A percentile compares a stretch with the other conserved stretches of the same genome.
phyloP scores from a whole-genome alignment of 768 basidiomycete genomes.

The Aureoboletus auriporus region DNA sequence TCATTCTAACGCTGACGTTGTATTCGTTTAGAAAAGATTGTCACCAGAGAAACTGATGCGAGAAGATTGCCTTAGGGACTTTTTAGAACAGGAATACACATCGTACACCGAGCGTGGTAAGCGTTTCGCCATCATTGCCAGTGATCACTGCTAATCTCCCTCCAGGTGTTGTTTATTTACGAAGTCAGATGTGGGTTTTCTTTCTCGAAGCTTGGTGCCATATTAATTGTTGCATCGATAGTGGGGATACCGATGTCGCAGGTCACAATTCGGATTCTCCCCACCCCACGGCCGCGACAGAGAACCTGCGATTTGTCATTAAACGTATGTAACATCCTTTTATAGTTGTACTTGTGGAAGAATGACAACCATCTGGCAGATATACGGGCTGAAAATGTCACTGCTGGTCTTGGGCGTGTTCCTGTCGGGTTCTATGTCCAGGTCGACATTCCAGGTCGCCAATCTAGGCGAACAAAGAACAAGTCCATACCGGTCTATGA shows the following conservation, averaged over 20 bases:
- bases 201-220: neutral
- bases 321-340: neutral
- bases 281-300: neutral
- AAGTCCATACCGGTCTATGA: slow-evolving; percentile 1
- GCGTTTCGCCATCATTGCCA: neutral
- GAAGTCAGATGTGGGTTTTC: neutral
- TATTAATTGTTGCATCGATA: neutral
- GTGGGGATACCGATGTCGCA: neutral
- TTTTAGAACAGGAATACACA: neutral
- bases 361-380: slow-evolving; percentile 1
- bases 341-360: neutral
- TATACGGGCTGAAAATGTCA: slow-evolving; percentile 9
- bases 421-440: slow-evolving; percentile 14
- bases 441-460: neutral
- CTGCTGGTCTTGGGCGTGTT: slow-evolving; percentile 7
- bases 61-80: neutral
- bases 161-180: slow-evolving; percentile 4
- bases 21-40: neutral
- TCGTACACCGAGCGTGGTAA: neutral
- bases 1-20: neutral
- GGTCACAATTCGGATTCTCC: neutral
- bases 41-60: neutral
- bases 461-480: slow-evolving; percentile 2
- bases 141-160: neutral
- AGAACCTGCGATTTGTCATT: neutral